Conservation (phyloP, 176 grass and related monocot genomes). For the Dactylis glomerata region DNA sequence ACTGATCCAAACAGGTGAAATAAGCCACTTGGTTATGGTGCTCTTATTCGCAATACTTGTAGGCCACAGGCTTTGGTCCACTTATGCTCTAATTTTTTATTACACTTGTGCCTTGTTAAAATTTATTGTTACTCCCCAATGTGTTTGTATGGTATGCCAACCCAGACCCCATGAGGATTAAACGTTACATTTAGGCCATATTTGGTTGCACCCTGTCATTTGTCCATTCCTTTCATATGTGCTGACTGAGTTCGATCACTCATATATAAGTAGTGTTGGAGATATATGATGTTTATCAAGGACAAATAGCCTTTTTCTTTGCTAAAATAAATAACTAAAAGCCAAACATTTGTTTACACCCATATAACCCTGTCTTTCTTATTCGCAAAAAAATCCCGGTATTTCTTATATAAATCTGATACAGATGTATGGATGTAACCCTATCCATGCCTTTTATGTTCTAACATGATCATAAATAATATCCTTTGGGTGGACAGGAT, state of each 20-base stretch:
- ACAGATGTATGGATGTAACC: background rate
- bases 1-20: constrained; percentile 77
- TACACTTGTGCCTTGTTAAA: background rate
- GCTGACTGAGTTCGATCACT: background rate
- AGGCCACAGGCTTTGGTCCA: background rate
- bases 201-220: background rate
- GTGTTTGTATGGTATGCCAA: background rate
- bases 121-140: background rate
- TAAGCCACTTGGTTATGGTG: background rate
- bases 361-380: background rate
- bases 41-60: background rate
- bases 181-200: background rate
- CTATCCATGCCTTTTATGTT: constrained; percentile 6
- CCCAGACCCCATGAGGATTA: background rate
- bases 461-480: background rate
- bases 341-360: background rate
- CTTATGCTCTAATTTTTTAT: background rate
- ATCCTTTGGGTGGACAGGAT: constrained; percentile 45
- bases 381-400: too few species aligned
- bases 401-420: background rate
- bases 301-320: background rate
- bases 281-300: background rate
- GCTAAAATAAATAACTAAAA: background rate
- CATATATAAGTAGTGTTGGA: background rate
- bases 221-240: constrained; percentile 10